Evolutionary conservation across 2,329 filamentous ascomycete genomes (phyloP), one percentile per base, ranked within the genome.

Genomic region (Penicillium sp.): DNA sequence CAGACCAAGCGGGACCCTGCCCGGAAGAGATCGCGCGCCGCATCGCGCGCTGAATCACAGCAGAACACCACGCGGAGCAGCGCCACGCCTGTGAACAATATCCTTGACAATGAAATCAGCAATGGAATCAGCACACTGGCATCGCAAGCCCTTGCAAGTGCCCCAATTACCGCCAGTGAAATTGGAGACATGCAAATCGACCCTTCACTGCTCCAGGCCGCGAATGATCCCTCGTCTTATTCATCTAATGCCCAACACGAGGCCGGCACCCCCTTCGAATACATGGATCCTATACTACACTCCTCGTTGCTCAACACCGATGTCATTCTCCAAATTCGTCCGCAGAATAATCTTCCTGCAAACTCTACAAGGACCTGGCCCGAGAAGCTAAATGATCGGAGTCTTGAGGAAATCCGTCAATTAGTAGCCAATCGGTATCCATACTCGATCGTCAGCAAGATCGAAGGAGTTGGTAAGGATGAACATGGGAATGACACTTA

Each of bases 251-350:
- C 67, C 60, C 72, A 75, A 47, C 70, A 72, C 31, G 72, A 74
- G 29, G 39, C 67, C 29, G 65, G 59, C 16, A 62, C 61, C 49
- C 49, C 69, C 7, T 76, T 73, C 57, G 68, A 65, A 51, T 77
- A 75, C 39, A 70, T 74, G 56, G 72, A 76, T 44, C 67, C 74
- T 2, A 67, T 76, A 56, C 66, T 76, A 26, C 66, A 65, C n/a
- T 53, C 70, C 7, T 52, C 62, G 29, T 22, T 68, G 10, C 52
- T 74, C 29, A 66, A 82, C 2, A 82, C 86, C 43, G 81, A 87
- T 2, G 82, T 90, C 13, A 91, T 87, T 74, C 83, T 93, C 63
- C 85, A 87, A n/a, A 79, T 90, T 5, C 84, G 89, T 62, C 82
- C 84, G 0, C 79, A 81, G n/a, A 90, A 87, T 3, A 81, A 79